Conservation (phyloP, 2,329 filamentous ascomycete species). For the Chaetothyriales sp. region DNA sequence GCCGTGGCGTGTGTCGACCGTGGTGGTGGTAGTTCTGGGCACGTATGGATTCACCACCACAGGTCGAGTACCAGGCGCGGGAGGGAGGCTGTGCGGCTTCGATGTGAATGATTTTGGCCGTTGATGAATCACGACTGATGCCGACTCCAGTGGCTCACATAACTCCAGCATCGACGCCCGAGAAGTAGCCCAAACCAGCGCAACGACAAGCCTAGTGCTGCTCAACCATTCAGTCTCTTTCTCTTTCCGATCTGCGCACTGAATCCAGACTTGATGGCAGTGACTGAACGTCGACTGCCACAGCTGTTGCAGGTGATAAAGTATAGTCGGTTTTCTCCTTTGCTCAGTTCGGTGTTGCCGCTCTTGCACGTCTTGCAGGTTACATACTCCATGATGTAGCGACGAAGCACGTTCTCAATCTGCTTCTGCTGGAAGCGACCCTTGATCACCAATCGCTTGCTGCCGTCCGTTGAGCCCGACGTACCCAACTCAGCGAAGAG, state of each 20-base stretch:
- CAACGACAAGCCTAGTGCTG: not conserved
- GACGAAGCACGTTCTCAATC: constrained; percentile 89
- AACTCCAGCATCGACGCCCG: not conserved
- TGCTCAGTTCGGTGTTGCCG: constrained; percentile 88
- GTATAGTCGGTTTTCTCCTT: constrained; percentile 97
- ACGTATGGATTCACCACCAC: not conserved
- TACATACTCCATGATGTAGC: constrained; percentile 79
- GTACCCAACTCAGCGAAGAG: constrained; percentile 97
- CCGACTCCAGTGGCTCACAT: not conserved
- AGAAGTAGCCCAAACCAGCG: not conserved
- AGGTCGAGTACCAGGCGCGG: not conserved
- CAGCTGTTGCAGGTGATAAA: constrained; percentile 95
- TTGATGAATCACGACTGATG: not conserved
- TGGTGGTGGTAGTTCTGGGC: not conserved
- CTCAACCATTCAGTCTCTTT: constrained; percentile 79
- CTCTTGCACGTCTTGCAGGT: constrained; percentile 97
- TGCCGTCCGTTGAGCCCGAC: constrained; percentile 85
- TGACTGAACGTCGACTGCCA: constrained; percentile 70
- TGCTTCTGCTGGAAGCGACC: constrained; percentile 99
- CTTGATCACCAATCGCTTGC: constrained; percentile 89
- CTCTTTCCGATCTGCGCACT: constrained; percentile 97
- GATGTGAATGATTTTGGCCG: not conserved
- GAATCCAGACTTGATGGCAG: constrained; percentile 99
- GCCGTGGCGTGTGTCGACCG: not conserved
- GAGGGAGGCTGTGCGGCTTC: not conserved